Evolutionary conservation across 345 rosid genomes (phyloP), one percentile per base, ranked within the genome.

Genomic region (Litchi chinensis): DNA sequence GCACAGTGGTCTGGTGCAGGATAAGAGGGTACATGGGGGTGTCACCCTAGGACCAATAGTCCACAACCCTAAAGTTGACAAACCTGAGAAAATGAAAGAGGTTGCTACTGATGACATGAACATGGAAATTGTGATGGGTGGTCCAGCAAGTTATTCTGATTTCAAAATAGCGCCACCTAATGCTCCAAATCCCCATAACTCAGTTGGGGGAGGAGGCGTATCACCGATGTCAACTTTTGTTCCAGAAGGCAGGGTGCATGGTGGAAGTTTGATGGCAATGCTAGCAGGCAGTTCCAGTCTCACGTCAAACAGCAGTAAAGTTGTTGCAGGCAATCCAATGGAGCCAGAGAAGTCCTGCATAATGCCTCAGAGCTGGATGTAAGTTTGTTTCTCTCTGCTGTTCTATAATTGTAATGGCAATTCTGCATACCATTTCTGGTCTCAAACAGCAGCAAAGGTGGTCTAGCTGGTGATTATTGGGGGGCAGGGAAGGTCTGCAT

Each of bases 221-320:
- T 69, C 83, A 32, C 32, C 89, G 8, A 19, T 46, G 9, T 15
- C 91, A 10, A 86, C 74, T 21, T 71, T 79, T 74, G 88, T 83
- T 74, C 91, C 97, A 21, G 99, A 95, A 90, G 99, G 97, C 79
- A 88, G 99, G 86, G 99, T 95, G 39, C 98, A 91, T 76, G 99
- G 99, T 74, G 99, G 98, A 79, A 89, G 97, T 84, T 88, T 93
- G 86, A 85, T 93, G 87, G 92, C 93, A 81, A 87, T 93, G 88
- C 88, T 93, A 71, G 73, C 83, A 28, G 89, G 73, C 64, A 87
- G 90, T 85, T 85, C 83, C 41, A 83, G 89, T 70, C 77, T 79
- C 71, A 79, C 74, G 77, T 76, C 87, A 67, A 87, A 81, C 74
- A 77, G 77, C 80, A 70, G 76, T 65, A 69, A 56, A 10, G 78